Percentiles rank a stretch among this genome's conserved stretches.
phyloP scores from a whole-genome alignment of 495 filamentous ascomycete genomes.

The Aspergillus cristatus region DNA sequence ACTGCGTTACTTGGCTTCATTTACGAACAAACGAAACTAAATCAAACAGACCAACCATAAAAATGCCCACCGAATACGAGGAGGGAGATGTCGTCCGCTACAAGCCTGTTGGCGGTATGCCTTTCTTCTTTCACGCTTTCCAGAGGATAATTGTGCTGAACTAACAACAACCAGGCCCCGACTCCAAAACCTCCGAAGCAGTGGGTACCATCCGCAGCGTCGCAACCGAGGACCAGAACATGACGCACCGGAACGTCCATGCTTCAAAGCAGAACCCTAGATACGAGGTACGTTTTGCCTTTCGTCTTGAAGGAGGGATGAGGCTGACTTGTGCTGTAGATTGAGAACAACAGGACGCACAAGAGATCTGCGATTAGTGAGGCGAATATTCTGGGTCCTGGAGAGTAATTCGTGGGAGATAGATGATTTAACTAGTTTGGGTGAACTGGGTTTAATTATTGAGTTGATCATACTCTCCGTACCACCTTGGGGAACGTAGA shows the following conservation, averaged over 20 bases:
- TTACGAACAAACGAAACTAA: neutral
- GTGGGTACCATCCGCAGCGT: slow-evolving; percentile 19
- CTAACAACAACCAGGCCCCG: slow-evolving; percentile 10
- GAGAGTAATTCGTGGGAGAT: too few species aligned
- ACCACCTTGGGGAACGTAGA: neutral
- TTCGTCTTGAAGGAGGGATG: neutral
- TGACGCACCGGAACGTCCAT: slow-evolving; percentile 18
- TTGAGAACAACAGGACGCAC: slow-evolving; percentile 26
- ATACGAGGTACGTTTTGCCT: slow-evolving; percentile 16
- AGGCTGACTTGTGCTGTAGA: slow-evolving; percentile 5
- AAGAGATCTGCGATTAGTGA: slow-evolving; percentile 28
- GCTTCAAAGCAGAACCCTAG: slow-evolving; percentile 17
- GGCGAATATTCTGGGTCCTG: slow-evolving; percentile 25
- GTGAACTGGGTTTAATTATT: neutral
- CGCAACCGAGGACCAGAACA: slow-evolving; percentile 8
- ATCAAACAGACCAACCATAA: neutral
- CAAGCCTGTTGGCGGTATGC: slow-evolving; percentile 28
- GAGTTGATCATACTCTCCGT: neutral
- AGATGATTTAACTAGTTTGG: too few species aligned
- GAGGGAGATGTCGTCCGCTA: slow-evolving; percentile 23
- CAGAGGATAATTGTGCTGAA: neutral
- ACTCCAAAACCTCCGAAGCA: slow-evolving; percentile 21
- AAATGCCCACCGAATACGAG: slow-evolving; percentile 16
- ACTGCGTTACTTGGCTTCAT: too few species aligned
- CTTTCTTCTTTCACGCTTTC: neutral